These are phyloP conservation scores for Aspergillus sojae DNA, from an alignment of 2,329 filamentous ascomycete species.

Conservation along the genomic window DNA sequence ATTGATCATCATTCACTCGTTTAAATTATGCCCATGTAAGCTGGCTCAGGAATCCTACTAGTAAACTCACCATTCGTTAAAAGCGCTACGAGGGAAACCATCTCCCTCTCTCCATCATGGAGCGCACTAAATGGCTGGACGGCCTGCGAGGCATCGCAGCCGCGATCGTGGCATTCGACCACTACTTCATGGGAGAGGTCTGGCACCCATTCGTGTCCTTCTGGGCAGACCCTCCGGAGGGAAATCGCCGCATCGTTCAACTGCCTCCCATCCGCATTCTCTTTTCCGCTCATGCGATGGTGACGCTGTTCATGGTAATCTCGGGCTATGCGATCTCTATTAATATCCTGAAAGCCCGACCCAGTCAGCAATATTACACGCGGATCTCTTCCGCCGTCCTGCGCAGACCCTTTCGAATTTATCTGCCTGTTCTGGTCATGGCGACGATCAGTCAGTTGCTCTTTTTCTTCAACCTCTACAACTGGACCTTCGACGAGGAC, in stretches of 20 bases:
- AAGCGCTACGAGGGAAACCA: not conserved
- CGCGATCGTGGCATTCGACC: slow-evolving; percentile 28
- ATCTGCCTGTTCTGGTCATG: slow-evolving; percentile 22
- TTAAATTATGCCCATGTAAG: not conserved
- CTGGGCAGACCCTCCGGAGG: slow-evolving; percentile 23
- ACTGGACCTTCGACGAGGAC: slow-evolving; percentile 21
- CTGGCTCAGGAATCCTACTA: not conserved
- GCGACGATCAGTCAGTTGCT: slow-evolving; percentile 21
- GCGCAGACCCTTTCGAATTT: slow-evolving; percentile 24
- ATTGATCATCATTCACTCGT: not conserved
- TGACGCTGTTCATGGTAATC: slow-evolving; percentile 60
- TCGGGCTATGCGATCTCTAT: slow-evolving; percentile 60
- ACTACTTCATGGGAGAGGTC: slow-evolving; percentile 28
- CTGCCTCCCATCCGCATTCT: slow-evolving; percentile 44
- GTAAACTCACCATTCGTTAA: not conserved
- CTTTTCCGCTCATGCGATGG: slow-evolving; percentile 44
- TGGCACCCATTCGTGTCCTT: slow-evolving; percentile 24
- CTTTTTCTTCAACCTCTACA: slow-evolving; percentile 23
- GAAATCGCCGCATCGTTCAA: slow-evolving; percentile 28
- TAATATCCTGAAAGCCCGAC: slow-evolving; percentile 46
- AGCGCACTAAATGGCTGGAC: slow-evolving; percentile 28
- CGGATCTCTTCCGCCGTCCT: slow-evolving; percentile 23
- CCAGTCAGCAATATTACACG: slow-evolving; percentile 13
- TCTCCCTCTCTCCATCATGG: slow-evolving; percentile 11
- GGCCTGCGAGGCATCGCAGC: slow-evolving; percentile 32